Evolutionary conservation across 257 asterid genomes (phyloP).

Genomic region (Nemophila menziesii): DNA sequence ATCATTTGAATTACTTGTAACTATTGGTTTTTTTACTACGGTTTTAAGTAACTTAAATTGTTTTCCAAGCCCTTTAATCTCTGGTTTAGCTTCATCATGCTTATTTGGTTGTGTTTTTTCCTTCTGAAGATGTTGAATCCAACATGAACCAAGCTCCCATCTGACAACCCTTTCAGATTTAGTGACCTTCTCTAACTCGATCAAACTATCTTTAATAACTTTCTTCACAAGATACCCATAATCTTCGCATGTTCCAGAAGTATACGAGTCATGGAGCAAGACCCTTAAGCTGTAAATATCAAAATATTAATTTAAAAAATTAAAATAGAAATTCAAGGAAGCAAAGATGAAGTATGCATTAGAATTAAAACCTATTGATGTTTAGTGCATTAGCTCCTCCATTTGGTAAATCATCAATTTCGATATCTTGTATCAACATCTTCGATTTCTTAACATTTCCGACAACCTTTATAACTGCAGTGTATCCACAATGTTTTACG

Average conservation of each 20-base stretch:
- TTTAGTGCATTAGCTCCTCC: slow-evolving; percentile 96
- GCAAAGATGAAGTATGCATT: slow-evolving; percentile 6
- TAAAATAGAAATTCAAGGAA: slow-evolving; percentile 5
- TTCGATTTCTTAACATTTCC: slow-evolving; percentile 49
- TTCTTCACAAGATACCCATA: slow-evolving; percentile 40
- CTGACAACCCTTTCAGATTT: slow-evolving; percentile 43
- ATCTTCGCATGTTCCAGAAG: slow-evolving; percentile 29
- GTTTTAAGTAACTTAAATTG: slow-evolving; percentile 83
- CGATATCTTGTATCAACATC: slow-evolving; percentile 37
- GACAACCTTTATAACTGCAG: slow-evolving; percentile 64
- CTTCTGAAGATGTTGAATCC: slow-evolving; percentile 98
- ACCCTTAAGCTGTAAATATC: slow-evolving; percentile 73
- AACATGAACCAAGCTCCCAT: slow-evolving; percentile 99
- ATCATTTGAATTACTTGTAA: slow-evolving; percentile 24
- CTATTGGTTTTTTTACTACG: slow-evolving; percentile 39
- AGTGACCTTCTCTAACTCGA: slow-evolving; percentile 29
- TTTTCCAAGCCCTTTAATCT: slow-evolving; percentile 88
- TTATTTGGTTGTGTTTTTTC: slow-evolving; percentile 43
- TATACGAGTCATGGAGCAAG: slow-evolving; percentile 43
- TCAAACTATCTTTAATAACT: slow-evolving; percentile 54
- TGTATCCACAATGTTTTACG: slow-evolving; percentile 77
- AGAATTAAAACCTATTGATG: slow-evolving; percentile 72
- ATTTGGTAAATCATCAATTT: slow-evolving; percentile 63
- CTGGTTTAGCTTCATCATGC: slow-evolving; percentile 45
- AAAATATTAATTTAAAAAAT: no score